Conservation (phyloP, 495 filamentous ascomycete genomes). For the Achaetomiella virescens region DNA sequence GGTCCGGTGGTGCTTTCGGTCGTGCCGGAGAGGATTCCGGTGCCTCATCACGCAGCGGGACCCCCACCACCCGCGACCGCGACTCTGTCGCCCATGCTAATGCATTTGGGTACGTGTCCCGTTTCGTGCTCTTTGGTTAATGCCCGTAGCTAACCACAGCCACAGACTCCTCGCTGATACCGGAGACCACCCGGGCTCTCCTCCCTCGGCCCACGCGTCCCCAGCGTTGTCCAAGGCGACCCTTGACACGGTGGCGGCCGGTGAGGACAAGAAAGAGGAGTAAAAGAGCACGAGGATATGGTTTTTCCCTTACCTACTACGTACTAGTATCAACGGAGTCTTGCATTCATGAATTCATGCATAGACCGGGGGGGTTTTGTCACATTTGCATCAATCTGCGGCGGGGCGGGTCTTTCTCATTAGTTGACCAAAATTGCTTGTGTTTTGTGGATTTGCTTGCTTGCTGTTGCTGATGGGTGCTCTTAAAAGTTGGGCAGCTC, state of each 20-base stretch:
- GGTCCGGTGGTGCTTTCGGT: slow-evolving; percentile 62
- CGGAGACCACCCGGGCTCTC: slow-evolving; percentile 54
- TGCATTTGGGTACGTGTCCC: slow-evolving; percentile 73
- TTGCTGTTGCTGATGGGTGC: no score
- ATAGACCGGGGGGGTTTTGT: slow-evolving; percentile 37
- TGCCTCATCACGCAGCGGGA: slow-evolving; percentile 79
- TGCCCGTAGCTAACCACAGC: slow-evolving; percentile 18
- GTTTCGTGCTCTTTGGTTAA: slow-evolving; percentile 17
- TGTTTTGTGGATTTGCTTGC: not conserved
- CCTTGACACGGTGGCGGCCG: slow-evolving; percentile 49
- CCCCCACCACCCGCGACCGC: slow-evolving; percentile 68
- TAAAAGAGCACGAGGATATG: slow-evolving; percentile 20
- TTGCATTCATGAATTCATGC: slow-evolving; percentile 33
- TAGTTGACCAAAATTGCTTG: slow-evolving; percentile 28
- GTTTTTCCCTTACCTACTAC: slow-evolving; percentile 27
- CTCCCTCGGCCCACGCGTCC: slow-evolving; percentile 53
- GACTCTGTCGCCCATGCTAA: slow-evolving; percentile 66
- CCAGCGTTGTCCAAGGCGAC: slow-evolving; percentile 57
- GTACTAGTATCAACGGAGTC: slow-evolving; percentile 20
- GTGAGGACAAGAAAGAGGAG: slow-evolving; percentile 41
- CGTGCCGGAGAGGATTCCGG: slow-evolving; percentile 65
- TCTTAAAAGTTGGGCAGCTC: slow-evolving; percentile 10
- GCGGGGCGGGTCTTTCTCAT: slow-evolving; percentile 21
- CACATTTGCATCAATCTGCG: slow-evolving; percentile 33
- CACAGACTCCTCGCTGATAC: slow-evolving; percentile 44